A percentile compares a stretch with the other conserved stretches of the same genome.
Conservation (phyloP, 352 stramenopile species). For the Globisporangium acanthophoron region DNA sequence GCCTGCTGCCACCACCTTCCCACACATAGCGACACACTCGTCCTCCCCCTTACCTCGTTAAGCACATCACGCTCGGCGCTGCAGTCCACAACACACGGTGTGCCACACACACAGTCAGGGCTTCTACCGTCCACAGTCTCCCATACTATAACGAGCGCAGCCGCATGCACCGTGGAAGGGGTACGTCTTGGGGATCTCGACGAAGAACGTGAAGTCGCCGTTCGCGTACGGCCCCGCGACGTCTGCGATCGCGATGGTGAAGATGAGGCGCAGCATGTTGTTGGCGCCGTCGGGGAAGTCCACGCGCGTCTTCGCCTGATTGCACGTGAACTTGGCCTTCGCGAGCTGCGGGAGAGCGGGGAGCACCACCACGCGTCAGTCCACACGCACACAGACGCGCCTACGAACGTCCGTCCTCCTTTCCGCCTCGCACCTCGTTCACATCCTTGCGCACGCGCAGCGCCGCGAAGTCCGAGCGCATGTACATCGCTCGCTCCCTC, state of each 20-base stretch:
- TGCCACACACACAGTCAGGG: not conserved
- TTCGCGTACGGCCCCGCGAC: slow-evolving; percentile 72
- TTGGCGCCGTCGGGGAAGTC: slow-evolving; percentile 78
- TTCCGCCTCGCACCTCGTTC: slow-evolving; percentile 50
- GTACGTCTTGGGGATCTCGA: slow-evolving; percentile 86
- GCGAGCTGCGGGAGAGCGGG: slow-evolving; percentile 23
- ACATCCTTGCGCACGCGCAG: slow-evolving; percentile 83
- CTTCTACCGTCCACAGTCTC: not conserved
- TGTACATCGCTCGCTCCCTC: slow-evolving; percentile 32
- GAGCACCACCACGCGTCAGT: too few relatives aligned
- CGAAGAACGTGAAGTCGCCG: slow-evolving; percentile 82
- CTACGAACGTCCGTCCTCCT: not conserved
- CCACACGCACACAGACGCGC: not conserved
- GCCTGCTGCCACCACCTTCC: not conserved
- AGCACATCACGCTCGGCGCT: slow-evolving; percentile 69
- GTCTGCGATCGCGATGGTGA: slow-evolving; percentile 76
- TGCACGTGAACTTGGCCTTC: slow-evolving; percentile 79
- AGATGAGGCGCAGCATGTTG: slow-evolving; percentile 79
- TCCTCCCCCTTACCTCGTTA: slow-evolving; percentile 41
- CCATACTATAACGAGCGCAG: not conserved
- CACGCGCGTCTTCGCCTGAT: slow-evolving; percentile 68
- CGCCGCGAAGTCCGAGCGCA: slow-evolving; percentile 73
- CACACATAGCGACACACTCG: not conserved
- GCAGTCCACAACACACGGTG: not conserved
- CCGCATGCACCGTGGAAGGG: slow-evolving; percentile 64